Base-by-base conservation (phyloP, 345 rosid species). In the Mercurialis annua region DNA sequence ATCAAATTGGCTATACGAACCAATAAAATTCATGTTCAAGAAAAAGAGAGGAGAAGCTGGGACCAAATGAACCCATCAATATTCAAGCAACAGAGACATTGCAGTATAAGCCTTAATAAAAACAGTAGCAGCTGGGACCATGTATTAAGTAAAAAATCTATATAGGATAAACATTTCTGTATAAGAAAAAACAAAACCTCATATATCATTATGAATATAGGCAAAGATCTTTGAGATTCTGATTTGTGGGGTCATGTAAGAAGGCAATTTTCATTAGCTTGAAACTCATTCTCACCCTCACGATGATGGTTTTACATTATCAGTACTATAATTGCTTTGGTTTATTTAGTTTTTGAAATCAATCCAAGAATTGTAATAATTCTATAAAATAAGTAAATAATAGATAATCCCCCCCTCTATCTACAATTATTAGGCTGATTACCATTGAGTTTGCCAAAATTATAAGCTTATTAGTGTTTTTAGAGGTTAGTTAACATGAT, bases 181-280 rank as follows among this genome's bases (percentile, higher is more conserved):
- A 57, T 20, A 31, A 67, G 50, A 73, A 59, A 71, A 67, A 68
- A 71, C 23, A 65, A 71, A 33, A 53, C 63, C 70, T 50, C 40
- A 60, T 59, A 60, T 59, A 65, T 65, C 73, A 65, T 68, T 21
- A 52, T 49, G 68, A 44, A 72, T 50, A 16, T 27, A 26, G n/a
- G 51, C 60, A 72, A 70, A 72, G 57, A 75, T 77, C 77, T 73
- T n/a, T 17, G n/a, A 67, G 78, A 82, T 80, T 80, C 79, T 71
- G 73, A 80, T 77, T 42, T 73, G 83, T 72, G 78, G 83, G 83
- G 70, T 53, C 70, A 4, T 21, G 10, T 17, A 2, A 6, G 15
- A 29, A 17, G 59, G 44, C 64, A 38, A 67, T 72, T 59, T 59
- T 53, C 36, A 38, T 66, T 31, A 50, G 58, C 21, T 50, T 49